phyloP scores from a whole-genome alignment of 805 yeast genomes.

The Yamadazyma sp. region DNA sequence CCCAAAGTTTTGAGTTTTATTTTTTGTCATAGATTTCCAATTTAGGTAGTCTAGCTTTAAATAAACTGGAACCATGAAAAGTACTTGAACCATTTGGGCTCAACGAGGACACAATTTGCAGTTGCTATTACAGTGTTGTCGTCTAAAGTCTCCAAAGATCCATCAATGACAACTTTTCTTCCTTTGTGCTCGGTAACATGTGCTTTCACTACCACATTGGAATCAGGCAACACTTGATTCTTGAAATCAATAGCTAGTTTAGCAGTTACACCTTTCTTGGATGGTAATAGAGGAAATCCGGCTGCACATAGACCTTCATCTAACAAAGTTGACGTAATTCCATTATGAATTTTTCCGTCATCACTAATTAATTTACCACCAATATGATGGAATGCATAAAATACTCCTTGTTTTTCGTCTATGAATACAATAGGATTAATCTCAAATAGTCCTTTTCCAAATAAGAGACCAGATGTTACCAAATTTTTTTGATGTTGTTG shows the following conservation, averaged over 20 bases:
- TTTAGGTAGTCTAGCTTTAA: not conserved
- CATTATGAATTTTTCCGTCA: slow-evolving; percentile 77
- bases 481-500: slow-evolving; percentile 57
- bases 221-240: slow-evolving; percentile 58
- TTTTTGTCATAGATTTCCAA: not conserved
- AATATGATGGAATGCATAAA: slow-evolving; percentile 66
- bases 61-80: slow-evolving; percentile 37
- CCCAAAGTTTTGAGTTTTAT: too few relatives aligned
- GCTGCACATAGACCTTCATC: slow-evolving; percentile 86
- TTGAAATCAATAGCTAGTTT: slow-evolving; percentile 62
- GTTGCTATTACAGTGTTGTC: slow-evolving; percentile 45
- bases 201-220: slow-evolving; percentile 66
- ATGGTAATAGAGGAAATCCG: slow-evolving; percentile 81
- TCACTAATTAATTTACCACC: slow-evolving; percentile 65
- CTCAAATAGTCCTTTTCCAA: slow-evolving; percentile 64
- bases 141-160: slow-evolving; percentile 52
- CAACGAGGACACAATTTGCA: slow-evolving; percentile 72
- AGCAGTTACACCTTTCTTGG: slow-evolving; percentile 87
- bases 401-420: slow-evolving; percentile 47
- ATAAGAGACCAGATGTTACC: slow-evolving; percentile 69
- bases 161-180: slow-evolving; percentile 77
- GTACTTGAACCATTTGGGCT: slow-evolving; percentile 85
- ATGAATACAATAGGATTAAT: slow-evolving; percentile 72
- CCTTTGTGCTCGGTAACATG: slow-evolving; percentile 66
- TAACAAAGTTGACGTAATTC: slow-evolving; percentile 70